Conservation (phyloP, 768 basidiomycete genomes). For the Xanthoconium purpureum region DNA sequence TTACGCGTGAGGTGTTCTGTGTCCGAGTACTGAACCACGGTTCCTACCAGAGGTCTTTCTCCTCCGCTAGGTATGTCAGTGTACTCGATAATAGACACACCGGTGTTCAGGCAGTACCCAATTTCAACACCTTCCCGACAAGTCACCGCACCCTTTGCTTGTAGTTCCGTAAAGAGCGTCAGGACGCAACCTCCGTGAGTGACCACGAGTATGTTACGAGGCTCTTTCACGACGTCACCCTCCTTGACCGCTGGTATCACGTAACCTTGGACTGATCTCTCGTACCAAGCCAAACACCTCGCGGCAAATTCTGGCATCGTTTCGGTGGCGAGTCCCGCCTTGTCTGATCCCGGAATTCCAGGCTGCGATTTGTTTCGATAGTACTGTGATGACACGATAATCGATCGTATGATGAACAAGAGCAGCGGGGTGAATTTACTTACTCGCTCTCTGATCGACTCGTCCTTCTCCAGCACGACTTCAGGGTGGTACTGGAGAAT, state of each 20-base stretch:
- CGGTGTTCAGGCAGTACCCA: slow-evolving; percentile 11
- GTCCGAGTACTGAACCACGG: too few species aligned
- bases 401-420: not conserved
- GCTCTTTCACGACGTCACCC: too few species aligned
- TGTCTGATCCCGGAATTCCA: not conserved
- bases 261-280: too few species aligned
- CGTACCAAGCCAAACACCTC: too few species aligned
- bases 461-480: not conserved
- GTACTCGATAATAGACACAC: slow-evolving; percentile 55
- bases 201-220: not conserved
- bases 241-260: too few species aligned
- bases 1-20: too few species aligned
- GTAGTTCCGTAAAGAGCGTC: slow-evolving; percentile 39
- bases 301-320: not conserved
- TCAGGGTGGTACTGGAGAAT: not conserved
- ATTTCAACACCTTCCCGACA: slow-evolving; percentile 29
- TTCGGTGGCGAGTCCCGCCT: not conserved
- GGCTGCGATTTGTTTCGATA: too few species aligned
- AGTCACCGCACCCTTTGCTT: slow-evolving; percentile 38
- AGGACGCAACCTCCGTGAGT: slow-evolving; percentile 51
- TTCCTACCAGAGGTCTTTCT: too few species aligned
- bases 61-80: slow-evolving; percentile 9
- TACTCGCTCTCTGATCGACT: not conserved
- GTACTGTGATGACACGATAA: not conserved
- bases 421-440: not conserved